Evolutionary conservation across 1,139 yeast species (phyloP), one percentile per base, ranked within the genome.

Genomic region (Groenewaldozyma sp.): DNA sequence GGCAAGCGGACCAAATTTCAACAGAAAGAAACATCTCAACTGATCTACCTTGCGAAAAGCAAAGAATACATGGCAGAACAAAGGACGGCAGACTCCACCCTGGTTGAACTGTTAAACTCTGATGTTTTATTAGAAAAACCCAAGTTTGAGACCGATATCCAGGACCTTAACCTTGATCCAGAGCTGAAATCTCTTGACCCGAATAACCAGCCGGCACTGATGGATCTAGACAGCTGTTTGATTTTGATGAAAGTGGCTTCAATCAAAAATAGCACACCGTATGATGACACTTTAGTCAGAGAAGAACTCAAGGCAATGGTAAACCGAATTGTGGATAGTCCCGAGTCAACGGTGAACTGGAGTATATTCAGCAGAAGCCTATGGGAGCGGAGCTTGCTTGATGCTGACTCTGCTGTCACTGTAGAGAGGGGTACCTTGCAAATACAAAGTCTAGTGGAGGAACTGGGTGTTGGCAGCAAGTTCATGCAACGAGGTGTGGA

Each of bases 351-450:
- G 2, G 71, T 74, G 22, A 82, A 83, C 59, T 87, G 96, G 94
- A 64, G 83, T 1, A 60, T 91, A 3, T 86, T 79, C 54, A 76
- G 93, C 3, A 70, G 93, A 48, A 86, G 95, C 0, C 66, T 93
- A 40, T 88, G 97, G 95, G 84, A 82, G 53, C 73, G 98, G 56
- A 84, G 95, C 10, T 52, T 83, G 14, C 66, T 88, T 33, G 98
- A 93, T 59, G 75, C 95, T 0, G 70, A 70, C 34, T 80, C 78
- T 47, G 78, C 94, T 3, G 78, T 83, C 55, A 88, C 97, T 1
- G 79, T 88, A 18, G 98, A 93, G 62, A 74, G 98, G 59, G 97
- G 97, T 39, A 78, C 88, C 11, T 67, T 91, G 40, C 98, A 93
- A 62, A 79, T 93, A 80, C 93, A 91, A 38, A 79, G 94, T 3